Percentiles rank a stretch among this genome's conserved stretches.
These are phyloP conservation scores for Acanthamoeba divionensis DNA, from an alignment of 208 protist species.

Conservation along the genomic window DNA sequence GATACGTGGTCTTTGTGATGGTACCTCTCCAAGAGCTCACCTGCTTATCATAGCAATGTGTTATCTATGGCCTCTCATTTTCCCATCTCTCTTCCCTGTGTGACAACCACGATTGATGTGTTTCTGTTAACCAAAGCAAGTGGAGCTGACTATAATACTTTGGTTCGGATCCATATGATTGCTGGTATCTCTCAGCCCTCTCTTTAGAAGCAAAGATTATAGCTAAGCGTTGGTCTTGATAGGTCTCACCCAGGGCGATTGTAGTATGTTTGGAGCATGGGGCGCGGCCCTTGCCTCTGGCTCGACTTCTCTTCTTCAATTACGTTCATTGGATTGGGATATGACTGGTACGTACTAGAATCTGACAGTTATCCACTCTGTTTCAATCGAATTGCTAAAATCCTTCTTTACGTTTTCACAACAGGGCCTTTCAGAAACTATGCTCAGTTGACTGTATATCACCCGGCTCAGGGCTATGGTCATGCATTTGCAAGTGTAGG, in stretches of 20 bases:
- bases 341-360: neutral
- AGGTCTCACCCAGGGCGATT: neutral
- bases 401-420: neutral
- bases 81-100: too few relatives aligned
- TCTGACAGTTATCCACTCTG: constrained; percentile 51
- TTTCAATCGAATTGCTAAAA: neutral
- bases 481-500: constrained; percentile 66
- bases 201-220: neutral
- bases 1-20: constrained; percentile 59
- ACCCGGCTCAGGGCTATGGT: constrained; percentile 28
- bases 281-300: neutral
- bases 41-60: neutral
- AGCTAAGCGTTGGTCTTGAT: neutral
- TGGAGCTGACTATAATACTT: neutral
- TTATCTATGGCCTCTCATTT: neutral
- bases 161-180: constrained; percentile 61
- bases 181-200: constrained; percentile 22
- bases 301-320: constrained; percentile 29
- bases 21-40: too few relatives aligned
- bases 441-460: constrained; percentile 57
- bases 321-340: constrained; percentile 48
- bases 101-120: too few relatives aligned
- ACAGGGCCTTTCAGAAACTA: constrained; percentile 47
- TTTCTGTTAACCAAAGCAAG: neutral
- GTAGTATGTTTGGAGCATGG: constrained; percentile 41